These are phyloP conservation scores for Clavispora vitiphila DNA, from an alignment of 805 yeast species.

Conservation along the genomic window DNA sequence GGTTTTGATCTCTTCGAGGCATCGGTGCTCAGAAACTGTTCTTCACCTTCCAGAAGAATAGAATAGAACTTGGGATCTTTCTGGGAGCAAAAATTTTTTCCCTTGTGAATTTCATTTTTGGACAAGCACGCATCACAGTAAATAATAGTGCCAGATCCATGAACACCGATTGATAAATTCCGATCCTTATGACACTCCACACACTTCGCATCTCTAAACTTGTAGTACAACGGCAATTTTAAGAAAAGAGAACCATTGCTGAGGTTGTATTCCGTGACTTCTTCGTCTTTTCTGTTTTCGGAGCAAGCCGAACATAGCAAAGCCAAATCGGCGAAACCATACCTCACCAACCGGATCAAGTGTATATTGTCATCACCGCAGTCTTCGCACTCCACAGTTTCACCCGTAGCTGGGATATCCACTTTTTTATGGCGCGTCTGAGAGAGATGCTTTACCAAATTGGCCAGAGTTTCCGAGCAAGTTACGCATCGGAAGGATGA, in stretches of 20 bases:
- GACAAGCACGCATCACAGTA: constrained; percentile 42
- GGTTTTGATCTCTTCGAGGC: constrained; percentile 6
- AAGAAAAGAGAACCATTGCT: constrained; percentile 53
- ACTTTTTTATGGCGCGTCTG: constrained; percentile 47
- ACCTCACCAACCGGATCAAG: constrained; percentile 45
- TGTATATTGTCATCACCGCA: constrained; percentile 53
- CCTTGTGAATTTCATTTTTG: constrained; percentile 8
- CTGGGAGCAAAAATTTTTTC: constrained; percentile 35
- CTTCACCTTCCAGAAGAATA: constrained; percentile 42
- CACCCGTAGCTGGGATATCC: constrained; percentile 28
- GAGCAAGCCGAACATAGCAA: constrained; percentile 46
- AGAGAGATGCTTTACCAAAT: constrained; percentile 49
- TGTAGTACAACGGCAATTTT: constrained; percentile 43
- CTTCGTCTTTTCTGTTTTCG: constrained; percentile 35
- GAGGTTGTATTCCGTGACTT: constrained; percentile 46
- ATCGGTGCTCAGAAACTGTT: constrained; percentile 25
- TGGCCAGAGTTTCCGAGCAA: constrained; percentile 32
- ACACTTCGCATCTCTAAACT: constrained; percentile 50
- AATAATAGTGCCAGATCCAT: constrained; percentile 14
- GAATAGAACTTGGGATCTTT: constrained; percentile 43
- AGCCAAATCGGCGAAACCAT: constrained; percentile 52
- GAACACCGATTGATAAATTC: constrained; percentile 33
- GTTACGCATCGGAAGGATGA: constrained; percentile 35
- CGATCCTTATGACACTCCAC: constrained; percentile 38
- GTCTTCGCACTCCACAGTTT: constrained; percentile 49